Conservation (phyloP, 306 rosid species). For the Cicer chorassanicum region DNA sequence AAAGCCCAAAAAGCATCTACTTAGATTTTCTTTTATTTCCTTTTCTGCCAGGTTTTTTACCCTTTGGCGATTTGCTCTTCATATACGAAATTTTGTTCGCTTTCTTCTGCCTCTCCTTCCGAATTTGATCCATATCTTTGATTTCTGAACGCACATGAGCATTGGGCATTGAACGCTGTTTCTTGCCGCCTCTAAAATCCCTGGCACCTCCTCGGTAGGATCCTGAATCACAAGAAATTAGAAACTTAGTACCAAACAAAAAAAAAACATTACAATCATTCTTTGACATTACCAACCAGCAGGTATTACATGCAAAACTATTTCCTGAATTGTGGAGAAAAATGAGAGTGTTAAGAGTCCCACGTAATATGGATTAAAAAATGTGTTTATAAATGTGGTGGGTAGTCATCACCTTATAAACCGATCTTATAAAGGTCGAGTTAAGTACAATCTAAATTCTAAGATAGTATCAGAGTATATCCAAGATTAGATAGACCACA, state of each 20-base stretch:
- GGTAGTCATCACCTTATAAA: too few species aligned
- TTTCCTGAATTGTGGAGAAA: constrained; percentile 7
- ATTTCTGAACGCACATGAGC: constrained; percentile 81
- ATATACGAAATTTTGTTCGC: constrained; percentile 55
- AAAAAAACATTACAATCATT: background rate
- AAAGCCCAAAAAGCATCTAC: constrained; percentile 36
- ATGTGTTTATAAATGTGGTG: too few species aligned
- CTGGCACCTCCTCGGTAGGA: constrained; percentile 50
- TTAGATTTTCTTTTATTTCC: constrained; percentile 60
- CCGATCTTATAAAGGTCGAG: too few species aligned
- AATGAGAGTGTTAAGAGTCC: background rate
- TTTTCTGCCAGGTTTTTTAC: constrained; percentile 61
- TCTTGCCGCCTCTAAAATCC: constrained; percentile 55
- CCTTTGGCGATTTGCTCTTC: constrained; percentile 65
- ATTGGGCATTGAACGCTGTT: constrained; percentile 62
- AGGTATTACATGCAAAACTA: constrained; percentile 10
- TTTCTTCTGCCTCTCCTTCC: constrained; percentile 83
- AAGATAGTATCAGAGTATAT: too few species aligned
- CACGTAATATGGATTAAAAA: too few species aligned
- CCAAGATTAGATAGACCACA: too few species aligned
- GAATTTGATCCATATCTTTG: constrained; percentile 81
- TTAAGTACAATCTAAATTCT: too few species aligned
- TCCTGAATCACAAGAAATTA: constrained; percentile 50
- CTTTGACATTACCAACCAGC: constrained; percentile 21
- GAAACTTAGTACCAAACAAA: constrained; percentile 9